A percentile compares a stretch with the other conserved stretches of the same genome.
Evolutionary conservation across 2,329 filamentous ascomycete species (phyloP).

Genomic region (Aspergillus flavus): DNA sequence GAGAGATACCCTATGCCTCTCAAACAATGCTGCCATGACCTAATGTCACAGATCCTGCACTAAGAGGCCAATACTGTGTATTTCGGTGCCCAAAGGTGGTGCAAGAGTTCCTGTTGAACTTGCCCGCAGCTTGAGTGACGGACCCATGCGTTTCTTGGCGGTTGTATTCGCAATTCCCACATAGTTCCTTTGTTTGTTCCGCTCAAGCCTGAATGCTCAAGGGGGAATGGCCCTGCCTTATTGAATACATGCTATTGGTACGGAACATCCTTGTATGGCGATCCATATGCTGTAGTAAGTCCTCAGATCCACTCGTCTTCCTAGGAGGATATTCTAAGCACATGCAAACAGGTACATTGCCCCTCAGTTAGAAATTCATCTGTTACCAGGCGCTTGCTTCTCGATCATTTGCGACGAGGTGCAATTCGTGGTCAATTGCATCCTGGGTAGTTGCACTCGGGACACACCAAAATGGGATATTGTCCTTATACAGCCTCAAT

Average conservation of each 20-base stretch:
- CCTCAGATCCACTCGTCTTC: constrained; percentile 2
- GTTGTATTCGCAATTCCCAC: neutral
- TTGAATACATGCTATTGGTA: constrained; percentile 1
- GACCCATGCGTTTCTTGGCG: constrained; percentile 2
- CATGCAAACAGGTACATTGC: constrained; percentile 3
- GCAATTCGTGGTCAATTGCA: constrained; percentile 6
- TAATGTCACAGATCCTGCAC: neutral
- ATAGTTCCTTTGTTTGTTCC: neutral
- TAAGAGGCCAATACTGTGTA: neutral
- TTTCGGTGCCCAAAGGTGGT: neutral
- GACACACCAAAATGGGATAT: constrained; percentile 11
- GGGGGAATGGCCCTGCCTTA: neutral
- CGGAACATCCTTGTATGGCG: neutral
- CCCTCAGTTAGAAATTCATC: neutral
- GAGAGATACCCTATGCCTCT: neutral
- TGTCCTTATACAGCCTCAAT: constrained; percentile 5
- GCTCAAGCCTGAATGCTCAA: neutral
- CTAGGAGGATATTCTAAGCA: constrained; percentile 7
- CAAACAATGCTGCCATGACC: constrained; percentile 5
- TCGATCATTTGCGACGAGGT: neutral
- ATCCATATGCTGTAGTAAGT: constrained; percentile 9
- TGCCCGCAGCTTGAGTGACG: neutral
- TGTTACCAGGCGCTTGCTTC: neutral
- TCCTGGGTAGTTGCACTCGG: neutral
- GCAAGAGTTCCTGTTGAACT: neutral